phyloP scores from a whole-genome alignment of 306 rosid genomes.

The Prunus campanulata region DNA sequence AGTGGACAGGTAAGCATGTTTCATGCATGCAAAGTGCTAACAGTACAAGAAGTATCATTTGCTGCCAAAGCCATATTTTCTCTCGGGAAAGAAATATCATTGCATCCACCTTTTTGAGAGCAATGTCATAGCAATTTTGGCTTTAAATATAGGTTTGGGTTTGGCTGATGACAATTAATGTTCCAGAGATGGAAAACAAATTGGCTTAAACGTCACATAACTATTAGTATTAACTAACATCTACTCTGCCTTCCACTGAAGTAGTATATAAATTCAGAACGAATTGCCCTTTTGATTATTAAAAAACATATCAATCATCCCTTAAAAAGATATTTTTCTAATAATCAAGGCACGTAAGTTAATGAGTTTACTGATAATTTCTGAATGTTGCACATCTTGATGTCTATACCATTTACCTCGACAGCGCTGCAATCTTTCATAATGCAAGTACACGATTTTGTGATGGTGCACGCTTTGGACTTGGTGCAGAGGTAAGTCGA shows the following conservation, averaged over 20 bases:
- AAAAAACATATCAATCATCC: background rate
- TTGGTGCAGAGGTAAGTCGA: constrained; percentile 70
- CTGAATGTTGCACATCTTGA: constrained; percentile 6
- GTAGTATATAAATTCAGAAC: no score
- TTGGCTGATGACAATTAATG: no score
- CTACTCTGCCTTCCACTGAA: background rate
- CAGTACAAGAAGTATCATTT: background rate
- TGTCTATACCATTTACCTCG: constrained; percentile 6
- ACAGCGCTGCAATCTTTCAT: constrained; percentile 82
- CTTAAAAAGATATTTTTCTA: background rate
- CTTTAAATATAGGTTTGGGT: no score
- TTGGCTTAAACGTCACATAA: background rate
- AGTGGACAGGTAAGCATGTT: constrained; percentile 62
- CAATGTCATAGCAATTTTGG: no score
- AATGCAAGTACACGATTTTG: constrained; percentile 78
- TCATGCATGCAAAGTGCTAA: background rate
- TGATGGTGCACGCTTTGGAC: constrained; percentile 80
- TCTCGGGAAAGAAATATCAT: background rate
- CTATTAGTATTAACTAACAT: background rate
- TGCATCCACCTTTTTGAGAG: no score
- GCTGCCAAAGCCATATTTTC: background rate
- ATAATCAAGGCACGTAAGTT: background rate
- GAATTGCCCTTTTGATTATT: no score
- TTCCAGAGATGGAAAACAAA: background rate
- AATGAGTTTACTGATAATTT: background rate